These are phyloP conservation scores for Trichophyton equinum DNA, from an alignment of 2,329 filamentous ascomycete species.

Conservation along the genomic window DNA sequence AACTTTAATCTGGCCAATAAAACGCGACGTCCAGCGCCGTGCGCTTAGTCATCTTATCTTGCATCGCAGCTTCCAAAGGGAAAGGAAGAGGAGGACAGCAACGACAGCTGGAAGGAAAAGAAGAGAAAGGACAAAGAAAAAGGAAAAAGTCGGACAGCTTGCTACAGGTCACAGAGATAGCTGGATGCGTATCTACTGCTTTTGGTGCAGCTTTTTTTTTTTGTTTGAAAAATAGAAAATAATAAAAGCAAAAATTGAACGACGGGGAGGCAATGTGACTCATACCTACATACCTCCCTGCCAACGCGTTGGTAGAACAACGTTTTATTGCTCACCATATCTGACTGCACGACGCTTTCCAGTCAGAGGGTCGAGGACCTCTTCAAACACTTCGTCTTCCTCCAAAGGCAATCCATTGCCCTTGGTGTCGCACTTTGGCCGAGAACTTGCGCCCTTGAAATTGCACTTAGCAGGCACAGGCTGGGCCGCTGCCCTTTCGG, in stretches of 20 bases:
- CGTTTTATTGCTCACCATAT: conserved; percentile 11
- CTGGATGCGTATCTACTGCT: no score
- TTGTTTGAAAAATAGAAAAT: no score
- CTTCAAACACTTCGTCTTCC: conserved; percentile 17
- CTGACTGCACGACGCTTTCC: conserved; percentile 13
- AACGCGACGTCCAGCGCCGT: not conserved
- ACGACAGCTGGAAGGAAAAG: not conserved
- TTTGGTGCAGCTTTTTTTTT: no score
- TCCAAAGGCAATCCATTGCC: conserved; percentile 10
- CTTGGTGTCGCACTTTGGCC: not conserved
- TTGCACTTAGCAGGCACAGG: not conserved
- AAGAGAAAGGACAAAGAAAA: not conserved
- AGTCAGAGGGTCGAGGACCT: conserved; percentile 14
- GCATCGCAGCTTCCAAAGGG: not conserved
- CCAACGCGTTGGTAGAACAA: not conserved
- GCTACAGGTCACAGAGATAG: no score
- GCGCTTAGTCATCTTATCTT: not conserved
- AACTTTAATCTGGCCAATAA: conserved; percentile 1
- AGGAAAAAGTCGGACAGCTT: not conserved
- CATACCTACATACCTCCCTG: not conserved
- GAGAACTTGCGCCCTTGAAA: not conserved
- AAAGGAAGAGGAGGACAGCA: not conserved
- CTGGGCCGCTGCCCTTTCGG: not conserved
- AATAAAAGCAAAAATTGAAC: not conserved
- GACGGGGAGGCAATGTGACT: not conserved